Conservation (phyloP, 306 rosid genomes). For the Inga leiocalycina region DNA sequence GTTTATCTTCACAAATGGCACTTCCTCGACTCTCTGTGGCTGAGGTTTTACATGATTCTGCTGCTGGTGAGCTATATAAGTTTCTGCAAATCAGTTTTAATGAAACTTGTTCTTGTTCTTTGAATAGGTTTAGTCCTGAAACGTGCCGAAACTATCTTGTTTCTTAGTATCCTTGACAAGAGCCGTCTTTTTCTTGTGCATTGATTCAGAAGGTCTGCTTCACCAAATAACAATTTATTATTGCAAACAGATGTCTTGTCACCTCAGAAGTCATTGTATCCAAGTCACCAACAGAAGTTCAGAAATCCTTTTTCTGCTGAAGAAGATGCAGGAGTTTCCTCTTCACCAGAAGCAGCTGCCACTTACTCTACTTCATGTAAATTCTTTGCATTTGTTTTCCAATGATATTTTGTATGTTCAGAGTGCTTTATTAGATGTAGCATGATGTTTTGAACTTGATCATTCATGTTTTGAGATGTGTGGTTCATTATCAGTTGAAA, state of each 20-base stretch:
- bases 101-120: constrained; percentile 9
- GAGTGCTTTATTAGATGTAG: constrained; percentile 8
- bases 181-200: constrained; percentile 16
- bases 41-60: constrained; percentile 69
- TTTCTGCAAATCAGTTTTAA: constrained; percentile 18
- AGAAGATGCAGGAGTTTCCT: constrained; percentile 66
- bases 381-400: constrained; percentile 43
- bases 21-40: constrained; percentile 78
- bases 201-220: constrained; percentile 35
- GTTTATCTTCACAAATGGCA: constrained; percentile 75
- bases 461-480: neutral
- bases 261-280: constrained; percentile 61
- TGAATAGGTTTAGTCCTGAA: constrained; percentile 33
- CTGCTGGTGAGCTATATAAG: constrained; percentile 58
- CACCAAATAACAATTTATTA: constrained; percentile 37
- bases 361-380: constrained; percentile 75
- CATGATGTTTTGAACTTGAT: neutral
- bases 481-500: neutral
- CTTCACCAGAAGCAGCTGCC: constrained; percentile 62
- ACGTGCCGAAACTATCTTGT: neutral
- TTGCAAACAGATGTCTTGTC: constrained; percentile 62
- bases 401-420: constrained; percentile 12
- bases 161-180: constrained; percentile 14
- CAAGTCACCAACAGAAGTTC: constrained; percentile 58
- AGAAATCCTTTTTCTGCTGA: constrained; percentile 55